Evolutionary conservation across 75 land plant genomes (phyloP).

Genomic region (Selaginella tamariscina): DNA sequence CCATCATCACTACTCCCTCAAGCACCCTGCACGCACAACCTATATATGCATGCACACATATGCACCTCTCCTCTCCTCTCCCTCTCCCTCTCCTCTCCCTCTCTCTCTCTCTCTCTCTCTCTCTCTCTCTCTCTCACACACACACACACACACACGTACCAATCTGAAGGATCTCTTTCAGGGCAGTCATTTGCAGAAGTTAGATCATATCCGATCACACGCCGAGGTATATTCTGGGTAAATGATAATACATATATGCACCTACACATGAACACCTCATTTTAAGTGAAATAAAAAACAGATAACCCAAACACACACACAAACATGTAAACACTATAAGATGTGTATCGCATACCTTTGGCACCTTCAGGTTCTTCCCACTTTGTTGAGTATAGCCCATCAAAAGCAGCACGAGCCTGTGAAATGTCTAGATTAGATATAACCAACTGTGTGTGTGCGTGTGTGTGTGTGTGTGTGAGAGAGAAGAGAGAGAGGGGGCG

Average conservation of each 20-base stretch:
- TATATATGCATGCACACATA: background rate
- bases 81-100: too few relatives aligned
- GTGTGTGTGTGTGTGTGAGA: too few relatives aligned
- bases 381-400: slow-evolving; percentile 58
- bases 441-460: too few relatives aligned
- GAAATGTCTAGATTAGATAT: slow-evolving; percentile 12
- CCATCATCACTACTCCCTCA: slow-evolving; percentile 71
- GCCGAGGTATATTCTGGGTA: background rate
- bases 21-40: slow-evolving; percentile 36
- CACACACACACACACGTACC: slow-evolving; percentile 29
- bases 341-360: slow-evolving; percentile 43
- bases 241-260: background rate
- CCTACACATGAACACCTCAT: background rate
- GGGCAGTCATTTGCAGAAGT: slow-evolving; percentile 84
- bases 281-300: background rate
- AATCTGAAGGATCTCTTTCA: slow-evolving; percentile 77
- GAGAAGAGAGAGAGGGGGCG: too few relatives aligned
- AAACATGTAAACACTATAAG: too few relatives aligned
- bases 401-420: slow-evolving; percentile 84
- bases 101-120: background rate
- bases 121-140: background rate
- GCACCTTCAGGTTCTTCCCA: slow-evolving; percentile 96
- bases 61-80: background rate
- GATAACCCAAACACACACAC: too few relatives aligned
- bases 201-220: slow-evolving; percentile 35